Evolutionary conservation across 2,329 filamentous ascomycete species (phyloP), one percentile per base, ranked within the genome.

Genomic region (Penicillium janthinellum): DNA sequence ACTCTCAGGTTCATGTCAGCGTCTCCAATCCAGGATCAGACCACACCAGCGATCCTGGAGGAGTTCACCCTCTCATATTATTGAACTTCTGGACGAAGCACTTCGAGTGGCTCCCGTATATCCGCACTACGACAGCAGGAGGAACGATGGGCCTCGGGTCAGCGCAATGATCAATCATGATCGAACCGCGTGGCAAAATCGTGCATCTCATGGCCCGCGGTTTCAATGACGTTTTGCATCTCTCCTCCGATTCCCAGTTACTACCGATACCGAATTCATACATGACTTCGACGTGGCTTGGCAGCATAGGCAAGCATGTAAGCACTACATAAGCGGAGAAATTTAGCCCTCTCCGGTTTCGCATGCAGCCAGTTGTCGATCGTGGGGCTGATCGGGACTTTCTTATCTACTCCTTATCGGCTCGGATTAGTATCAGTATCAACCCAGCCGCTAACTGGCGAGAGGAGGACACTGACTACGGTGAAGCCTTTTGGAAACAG

Each of bases 211-310:
- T 35, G n/a, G n/a, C 47, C 17, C 17, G 12, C 8, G 31, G 31
- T 37, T 49, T 14, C 22, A 34, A 56, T 56, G 54, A 49, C 54
- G 54, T 49, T n/a, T n/a, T 22, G 28, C 54, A 35, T 11, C 35
- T 56, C 39, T 11, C 15, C n/a, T 54, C 11, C 52, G 14, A 17
- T 41, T 3, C 15, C 6, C 8, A 41, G 15, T 15, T 4, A 31
- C 37, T n/a, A 20, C 17, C 38, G 12, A 14, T 31, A 47, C 44
- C 38, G 38, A 41, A 44, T 44, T 20, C 20, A 25, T 22, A 45
- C 17, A 45, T 5, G 20, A 45, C 7, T 39, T 1, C 20, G 20
- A 22, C 20, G 12, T 7, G 6, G 41, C 22, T 47, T 22, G 4
- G 39, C 17, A 42, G 44, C 17, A 15, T 31, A 5, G 10, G n/a